phyloP scores from a whole-genome alignment of 768 basidiomycete genomes.

The Phaffia australis region DNA sequence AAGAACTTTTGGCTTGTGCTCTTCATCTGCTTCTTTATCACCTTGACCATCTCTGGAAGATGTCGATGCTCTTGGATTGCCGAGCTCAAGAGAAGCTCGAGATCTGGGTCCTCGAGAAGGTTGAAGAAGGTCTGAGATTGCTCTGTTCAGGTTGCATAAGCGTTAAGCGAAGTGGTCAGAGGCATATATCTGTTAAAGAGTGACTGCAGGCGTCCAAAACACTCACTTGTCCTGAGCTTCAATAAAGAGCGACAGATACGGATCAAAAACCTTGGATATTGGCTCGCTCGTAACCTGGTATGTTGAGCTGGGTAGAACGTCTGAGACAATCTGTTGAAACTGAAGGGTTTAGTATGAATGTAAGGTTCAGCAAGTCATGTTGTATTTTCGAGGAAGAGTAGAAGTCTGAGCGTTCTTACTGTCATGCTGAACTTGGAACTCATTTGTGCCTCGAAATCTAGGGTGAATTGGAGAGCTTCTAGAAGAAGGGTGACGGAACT shows the following conservation, averaged over 20 bases:
- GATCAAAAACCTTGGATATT: conserved; percentile 82
- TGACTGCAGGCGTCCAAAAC: not conserved
- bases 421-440: conserved; percentile 69
- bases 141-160: conserved; percentile 43
- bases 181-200: not conserved
- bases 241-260: conserved; percentile 83
- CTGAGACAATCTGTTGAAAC: conserved; percentile 32
- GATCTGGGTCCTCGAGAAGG: conserved; percentile 57
- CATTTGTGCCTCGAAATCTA: conserved; percentile 78
- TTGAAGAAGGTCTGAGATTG: conserved; percentile 79
- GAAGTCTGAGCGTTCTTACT: conserved; percentile 30
- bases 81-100: conserved; percentile 55
- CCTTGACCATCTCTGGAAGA: conserved; percentile 21
- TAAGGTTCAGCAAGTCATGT: not conserved
- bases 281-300: conserved; percentile 40
- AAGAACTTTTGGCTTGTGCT: conserved; percentile 54
- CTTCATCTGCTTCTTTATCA: conserved; percentile 42
- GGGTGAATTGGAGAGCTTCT: conserved; percentile 72
- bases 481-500: conserved; percentile 68
- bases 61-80: not conserved
- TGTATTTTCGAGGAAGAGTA: conserved; percentile 4
- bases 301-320: conserved; percentile 13
- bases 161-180: not conserved
- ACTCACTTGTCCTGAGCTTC: conserved; percentile 88
- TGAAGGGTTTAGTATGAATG: conserved; percentile 4